A percentile compares a stretch with the other conserved stretches of the same genome.
phyloP scores from a whole-genome alignment of 805 yeast genomes.

The Metschnikowia gelsemii region DNA sequence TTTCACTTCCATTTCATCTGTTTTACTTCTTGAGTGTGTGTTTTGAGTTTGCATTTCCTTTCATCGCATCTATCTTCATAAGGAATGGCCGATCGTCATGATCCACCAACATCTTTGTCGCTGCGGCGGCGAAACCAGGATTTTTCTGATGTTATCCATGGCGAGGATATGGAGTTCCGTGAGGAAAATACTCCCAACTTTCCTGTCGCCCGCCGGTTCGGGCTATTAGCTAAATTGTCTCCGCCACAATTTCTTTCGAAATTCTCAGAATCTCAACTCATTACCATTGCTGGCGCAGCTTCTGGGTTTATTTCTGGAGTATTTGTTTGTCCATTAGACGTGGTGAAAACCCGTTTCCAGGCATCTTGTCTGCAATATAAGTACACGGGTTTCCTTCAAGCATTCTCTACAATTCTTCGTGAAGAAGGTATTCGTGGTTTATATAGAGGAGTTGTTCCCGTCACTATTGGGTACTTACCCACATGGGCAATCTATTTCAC shows the following conservation, averaged over 20 bases:
- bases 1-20: not conserved
- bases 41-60: no score
- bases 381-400: conserved; percentile 61
- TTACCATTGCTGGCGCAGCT: conserved; percentile 87
- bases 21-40: not conserved
- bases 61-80: not conserved
- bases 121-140: conserved; percentile 20
- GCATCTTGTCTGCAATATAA: conserved; percentile 69
- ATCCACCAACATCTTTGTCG: conserved; percentile 2
- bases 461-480: conserved; percentile 89
- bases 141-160: conserved; percentile 39
- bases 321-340: conserved; percentile 92
- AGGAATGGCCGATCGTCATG: conserved; percentile 5
- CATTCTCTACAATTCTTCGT: conserved; percentile 59
- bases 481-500: conserved; percentile 97
- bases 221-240: conserved; percentile 18
- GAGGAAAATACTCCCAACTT: conserved; percentile 22
- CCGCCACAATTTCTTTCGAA: conserved; percentile 26
- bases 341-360: conserved; percentile 89
- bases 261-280: conserved; percentile 51
- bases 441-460: conserved; percentile 90
- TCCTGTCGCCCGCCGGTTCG: conserved; percentile 25
- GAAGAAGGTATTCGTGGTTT: conserved; percentile 85
- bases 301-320: conserved; percentile 91
- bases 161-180: conserved; percentile 38